Conservation (phyloP, 2,329 filamentous ascomycete genomes). For the Talaromyces sp. region DNA sequence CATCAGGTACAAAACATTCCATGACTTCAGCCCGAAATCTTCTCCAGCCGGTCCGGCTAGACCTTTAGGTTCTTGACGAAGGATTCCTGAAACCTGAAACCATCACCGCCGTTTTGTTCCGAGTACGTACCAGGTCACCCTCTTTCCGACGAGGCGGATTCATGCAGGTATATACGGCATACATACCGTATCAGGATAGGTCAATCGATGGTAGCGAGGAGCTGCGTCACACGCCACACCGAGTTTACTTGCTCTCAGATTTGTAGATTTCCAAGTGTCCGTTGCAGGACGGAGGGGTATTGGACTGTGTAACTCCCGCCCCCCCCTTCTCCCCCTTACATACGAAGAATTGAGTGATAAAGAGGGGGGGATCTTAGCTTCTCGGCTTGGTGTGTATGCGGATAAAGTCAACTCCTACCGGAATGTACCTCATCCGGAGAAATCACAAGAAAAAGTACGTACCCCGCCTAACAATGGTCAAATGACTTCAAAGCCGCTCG, state of each 20-base stretch:
- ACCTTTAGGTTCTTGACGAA: background rate
- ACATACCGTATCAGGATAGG: too few relatives aligned
- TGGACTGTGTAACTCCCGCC: background rate
- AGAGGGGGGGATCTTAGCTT: too few relatives aligned
- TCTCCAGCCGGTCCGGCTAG: background rate
- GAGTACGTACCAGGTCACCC: too few relatives aligned
- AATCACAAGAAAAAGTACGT: too few relatives aligned
- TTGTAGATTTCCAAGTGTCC: too few relatives aligned
- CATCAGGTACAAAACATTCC: too few relatives aligned
- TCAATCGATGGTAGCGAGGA: background rate
- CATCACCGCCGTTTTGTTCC: background rate
- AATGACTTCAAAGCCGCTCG: too few relatives aligned
- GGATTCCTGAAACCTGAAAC: background rate
- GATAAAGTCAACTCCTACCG: too few relatives aligned
- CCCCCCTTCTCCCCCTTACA: background rate
- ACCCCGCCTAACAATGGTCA: too few relatives aligned
- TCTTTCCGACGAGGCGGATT: background rate
- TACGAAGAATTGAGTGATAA: too few relatives aligned
- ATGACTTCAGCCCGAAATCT: background rate
- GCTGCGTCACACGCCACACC: background rate
- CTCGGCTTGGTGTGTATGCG: too few relatives aligned
- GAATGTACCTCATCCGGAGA: too few relatives aligned
- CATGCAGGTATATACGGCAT: background rate
- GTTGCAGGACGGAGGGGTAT: background rate
- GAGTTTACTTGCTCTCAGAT: background rate